phyloP scores from a whole-genome alignment of 805 yeast genomes.

The Suhomyces sp. region DNA sequence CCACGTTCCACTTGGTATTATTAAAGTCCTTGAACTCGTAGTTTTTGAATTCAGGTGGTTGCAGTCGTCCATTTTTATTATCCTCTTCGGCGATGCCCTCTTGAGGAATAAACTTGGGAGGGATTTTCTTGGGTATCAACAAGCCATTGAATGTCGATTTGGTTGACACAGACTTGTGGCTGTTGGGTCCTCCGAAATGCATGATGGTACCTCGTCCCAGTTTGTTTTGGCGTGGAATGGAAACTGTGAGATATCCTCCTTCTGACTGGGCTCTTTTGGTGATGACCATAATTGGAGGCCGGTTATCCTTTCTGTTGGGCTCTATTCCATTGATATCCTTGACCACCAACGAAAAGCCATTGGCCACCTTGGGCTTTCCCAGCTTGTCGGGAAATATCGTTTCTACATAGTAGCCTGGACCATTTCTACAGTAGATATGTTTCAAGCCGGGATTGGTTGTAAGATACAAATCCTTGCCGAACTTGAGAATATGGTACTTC shows the following conservation, averaged over 20 bases:
- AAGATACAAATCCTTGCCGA: slow-evolving; percentile 55
- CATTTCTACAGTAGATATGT: slow-evolving; percentile 57
- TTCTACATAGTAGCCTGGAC: slow-evolving; percentile 60
- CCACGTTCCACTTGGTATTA: slow-evolving; percentile 24
- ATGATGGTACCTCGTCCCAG: slow-evolving; percentile 2
- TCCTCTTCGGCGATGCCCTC: slow-evolving; percentile 3
- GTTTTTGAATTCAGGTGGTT: slow-evolving; percentile 13
- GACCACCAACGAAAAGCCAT: slow-evolving; percentile 27
- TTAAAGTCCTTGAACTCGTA: slow-evolving; percentile 26
- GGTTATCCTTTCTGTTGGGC: slow-evolving; percentile 7
- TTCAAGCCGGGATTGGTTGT: slow-evolving; percentile 65
- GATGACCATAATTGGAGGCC: slow-evolving; percentile 27
- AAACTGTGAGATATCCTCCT: slow-evolving; percentile 28
- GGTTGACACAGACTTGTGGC: not conserved
- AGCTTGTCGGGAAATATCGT: slow-evolving; percentile 22
- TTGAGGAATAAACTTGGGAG: slow-evolving; percentile 20
- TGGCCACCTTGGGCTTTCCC: slow-evolving; percentile 8
- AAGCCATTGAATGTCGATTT: slow-evolving; percentile 21
- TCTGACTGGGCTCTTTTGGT: slow-evolving; percentile 21
- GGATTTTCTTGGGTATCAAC: slow-evolving; percentile 22
- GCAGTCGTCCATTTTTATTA: not conserved
- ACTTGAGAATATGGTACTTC: slow-evolving; percentile 61
- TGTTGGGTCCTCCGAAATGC: slow-evolving; percentile 2
- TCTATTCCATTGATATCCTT: slow-evolving; percentile 20
- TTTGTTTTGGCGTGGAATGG: slow-evolving; percentile 16